A percentile compares a stretch with the other conserved stretches of the same genome.
phyloP scores from a whole-genome alignment of 345 rosid genomes.

The Turritis glabra region DNA sequence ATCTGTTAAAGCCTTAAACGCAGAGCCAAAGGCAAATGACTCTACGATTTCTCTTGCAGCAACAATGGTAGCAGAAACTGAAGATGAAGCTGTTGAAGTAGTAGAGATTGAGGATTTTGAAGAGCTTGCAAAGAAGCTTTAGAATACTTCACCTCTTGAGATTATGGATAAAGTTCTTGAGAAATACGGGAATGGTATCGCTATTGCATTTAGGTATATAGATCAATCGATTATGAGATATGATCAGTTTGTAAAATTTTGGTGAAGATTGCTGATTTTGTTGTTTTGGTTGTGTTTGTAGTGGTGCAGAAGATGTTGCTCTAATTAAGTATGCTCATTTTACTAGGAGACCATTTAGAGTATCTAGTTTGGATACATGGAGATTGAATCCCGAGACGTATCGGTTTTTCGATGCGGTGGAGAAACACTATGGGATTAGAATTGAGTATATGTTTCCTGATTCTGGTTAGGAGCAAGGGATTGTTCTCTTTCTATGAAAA shows the following conservation, averaged over 20 bases:
- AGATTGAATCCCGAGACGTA: slow-evolving; percentile 89
- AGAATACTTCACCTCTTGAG: slow-evolving; percentile 78
- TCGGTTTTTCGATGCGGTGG: slow-evolving; percentile 64
- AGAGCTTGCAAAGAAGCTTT: slow-evolving; percentile 57
- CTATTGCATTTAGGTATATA: slow-evolving; percentile 86
- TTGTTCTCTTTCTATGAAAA: slow-evolving; percentile 94
- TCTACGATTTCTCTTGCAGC: slow-evolving; percentile 24
- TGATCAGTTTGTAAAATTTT: background rate
- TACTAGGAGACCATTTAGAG: slow-evolving; percentile 84
- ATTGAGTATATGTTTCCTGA: slow-evolving; percentile 98
- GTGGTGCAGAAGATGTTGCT: slow-evolving; percentile 98
- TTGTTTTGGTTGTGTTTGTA: slow-evolving; percentile 35
- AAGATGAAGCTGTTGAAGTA: slow-evolving; percentile 41
- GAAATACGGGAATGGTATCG: slow-evolving; percentile 78
- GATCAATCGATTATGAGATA: background rate
- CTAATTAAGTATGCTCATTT: slow-evolving; percentile 85
- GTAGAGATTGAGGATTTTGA: slow-evolving; percentile 54
- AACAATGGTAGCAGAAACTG: slow-evolving; percentile 44
- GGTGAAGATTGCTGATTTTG: background rate
- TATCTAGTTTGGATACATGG: slow-evolving; percentile 92
- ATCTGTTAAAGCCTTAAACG: slow-evolving; percentile 54
- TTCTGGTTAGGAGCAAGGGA: slow-evolving; percentile 85
- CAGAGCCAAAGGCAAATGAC: slow-evolving; percentile 55
- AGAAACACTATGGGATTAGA: slow-evolving; percentile 73
- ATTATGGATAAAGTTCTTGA: slow-evolving; percentile 85